phyloP scores from a whole-genome alignment of 345 rosid species.

The Salix caprea region DNA sequence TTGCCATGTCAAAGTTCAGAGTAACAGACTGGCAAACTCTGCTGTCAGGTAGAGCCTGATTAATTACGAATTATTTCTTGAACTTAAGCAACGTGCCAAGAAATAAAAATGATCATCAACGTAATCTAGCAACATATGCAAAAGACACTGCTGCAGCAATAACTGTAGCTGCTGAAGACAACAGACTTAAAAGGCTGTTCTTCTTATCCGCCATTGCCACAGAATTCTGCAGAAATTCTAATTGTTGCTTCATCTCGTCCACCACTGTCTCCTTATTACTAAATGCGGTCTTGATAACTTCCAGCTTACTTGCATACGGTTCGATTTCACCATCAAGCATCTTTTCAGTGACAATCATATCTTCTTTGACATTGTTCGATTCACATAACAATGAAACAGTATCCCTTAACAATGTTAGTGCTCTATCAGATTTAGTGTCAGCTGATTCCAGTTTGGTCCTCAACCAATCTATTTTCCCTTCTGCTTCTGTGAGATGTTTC shows the following conservation, averaged over 20 bases:
- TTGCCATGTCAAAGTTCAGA: constrained; percentile 4
- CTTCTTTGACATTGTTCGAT: constrained; percentile 25
- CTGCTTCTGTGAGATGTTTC: constrained; percentile 39
- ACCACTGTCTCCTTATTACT: constrained; percentile 41
- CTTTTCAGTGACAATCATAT: constrained; percentile 8
- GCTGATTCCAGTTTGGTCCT: constrained; percentile 38
- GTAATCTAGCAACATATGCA: constrained; percentile 52
- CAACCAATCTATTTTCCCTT: constrained; percentile 25
- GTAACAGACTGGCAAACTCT: constrained; percentile 11
- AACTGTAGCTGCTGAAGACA: constrained; percentile 64
- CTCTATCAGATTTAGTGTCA: constrained; percentile 29
- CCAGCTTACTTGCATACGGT: constrained; percentile 37
- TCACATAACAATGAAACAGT: constrained; percentile 39
- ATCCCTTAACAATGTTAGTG: constrained; percentile 47
- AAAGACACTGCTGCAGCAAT: constrained; percentile 59
- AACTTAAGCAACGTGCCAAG: constrained; percentile 2
- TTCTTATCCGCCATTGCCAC: constrained; percentile 48
- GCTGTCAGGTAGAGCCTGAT: constrained; percentile 2
- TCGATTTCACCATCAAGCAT: constrained; percentile 34
- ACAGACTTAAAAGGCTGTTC: constrained; percentile 53
- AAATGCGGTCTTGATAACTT: constrained; percentile 51
- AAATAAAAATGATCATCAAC: constrained; percentile 21
- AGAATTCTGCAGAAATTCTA: constrained; percentile 46
- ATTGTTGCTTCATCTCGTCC: constrained; percentile 54
- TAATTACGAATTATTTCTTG: not conserved